Base-by-base conservation (phyloP, 2,329 filamentous ascomycete genomes). In the Aureobasidium zeae region DNA sequence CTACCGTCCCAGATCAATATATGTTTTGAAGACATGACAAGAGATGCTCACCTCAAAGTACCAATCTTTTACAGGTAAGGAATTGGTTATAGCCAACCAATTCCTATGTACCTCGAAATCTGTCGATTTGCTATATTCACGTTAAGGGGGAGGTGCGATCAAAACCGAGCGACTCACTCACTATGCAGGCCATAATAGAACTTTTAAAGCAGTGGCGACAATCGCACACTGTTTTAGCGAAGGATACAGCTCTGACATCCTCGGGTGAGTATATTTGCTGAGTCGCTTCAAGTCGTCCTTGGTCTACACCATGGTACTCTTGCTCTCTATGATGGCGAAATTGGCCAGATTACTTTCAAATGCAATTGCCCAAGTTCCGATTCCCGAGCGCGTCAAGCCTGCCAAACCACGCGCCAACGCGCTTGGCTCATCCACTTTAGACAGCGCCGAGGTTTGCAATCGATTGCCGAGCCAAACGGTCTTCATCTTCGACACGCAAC, bases 81-180 rank as follows among this genome's bases (percentile, higher is more conserved):
- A 94, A 65, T 94, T 74, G 4, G 91, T 96, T 54, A 96, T 86
- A 51, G 91, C 91, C 29, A 98, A 79, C 91, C 91, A 98, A 70
- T 98, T 98, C 52, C 91, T 81, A 66, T 98, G 91, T 44, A 98
- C 91, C 65, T 98, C 91, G 57, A 98, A 98, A 64, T 98, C 91
- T 55, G 91, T 98, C 5, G 91, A 98, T 72, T 94, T 95, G 72
- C 88, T 95, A 64, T 47, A 10, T 44, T 21, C 49, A 34, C 28
- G 47, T 43, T 26, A 46, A 36, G n/a, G 15, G 41, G 33, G 28
- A 44, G 45, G n/a, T 38, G 47, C 21, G 45, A 49, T 45, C 46
- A 45, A 29, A 34, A 22, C 16, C 16, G 11, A 16, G 24, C 26
- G 21, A 20, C 19, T 48, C 30, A 76, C 84, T 61, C 73, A 94